A percentile compares a stretch with the other conserved stretches of the same genome.
These are phyloP conservation scores for Coffea canephora DNA, from an alignment of 257 asterid genomes.

Conservation along the genomic window DNA sequence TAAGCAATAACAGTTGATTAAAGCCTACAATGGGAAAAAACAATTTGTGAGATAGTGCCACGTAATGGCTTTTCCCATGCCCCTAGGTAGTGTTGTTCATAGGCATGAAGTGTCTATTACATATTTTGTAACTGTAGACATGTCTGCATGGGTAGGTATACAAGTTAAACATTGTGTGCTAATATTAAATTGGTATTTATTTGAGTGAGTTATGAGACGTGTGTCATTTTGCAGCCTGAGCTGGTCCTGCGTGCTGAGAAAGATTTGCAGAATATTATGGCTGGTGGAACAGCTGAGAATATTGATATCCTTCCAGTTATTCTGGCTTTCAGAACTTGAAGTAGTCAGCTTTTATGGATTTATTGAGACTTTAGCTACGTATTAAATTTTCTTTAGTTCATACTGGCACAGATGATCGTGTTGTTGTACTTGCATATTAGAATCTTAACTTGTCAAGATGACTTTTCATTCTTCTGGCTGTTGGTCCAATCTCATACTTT, in stretches of 20 bases:
- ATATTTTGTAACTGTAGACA: background rate
- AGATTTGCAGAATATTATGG: conserved; percentile 92
- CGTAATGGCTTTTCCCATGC: conserved; percentile 1
- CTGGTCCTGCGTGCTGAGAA: conserved; percentile 89
- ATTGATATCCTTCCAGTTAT: conserved; percentile 61
- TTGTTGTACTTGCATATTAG: background rate
- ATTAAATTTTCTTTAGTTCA: background rate
- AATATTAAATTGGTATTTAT: background rate
- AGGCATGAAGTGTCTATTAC: background rate
- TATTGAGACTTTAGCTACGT: background rate
- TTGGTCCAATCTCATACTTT: background rate
- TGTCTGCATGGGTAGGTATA: background rate
- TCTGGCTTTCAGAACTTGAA: background rate
- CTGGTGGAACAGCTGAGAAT: conserved; percentile 93
- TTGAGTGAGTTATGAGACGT: conserved; percentile 4
- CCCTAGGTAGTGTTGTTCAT: too few species aligned
- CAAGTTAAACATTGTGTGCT: background rate
- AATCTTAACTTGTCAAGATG: background rate
- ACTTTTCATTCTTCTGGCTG: background rate
- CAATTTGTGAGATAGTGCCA: background rate
- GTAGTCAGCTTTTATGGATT: background rate
- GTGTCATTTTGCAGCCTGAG: conserved; percentile 75
- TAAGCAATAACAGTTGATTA: background rate
- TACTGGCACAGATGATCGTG: background rate
- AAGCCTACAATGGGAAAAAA: background rate